Evolutionary conservation across 768 basidiomycete genomes (phyloP), one percentile per base, ranked within the genome.

Genomic region (Amanita inopinata): DNA sequence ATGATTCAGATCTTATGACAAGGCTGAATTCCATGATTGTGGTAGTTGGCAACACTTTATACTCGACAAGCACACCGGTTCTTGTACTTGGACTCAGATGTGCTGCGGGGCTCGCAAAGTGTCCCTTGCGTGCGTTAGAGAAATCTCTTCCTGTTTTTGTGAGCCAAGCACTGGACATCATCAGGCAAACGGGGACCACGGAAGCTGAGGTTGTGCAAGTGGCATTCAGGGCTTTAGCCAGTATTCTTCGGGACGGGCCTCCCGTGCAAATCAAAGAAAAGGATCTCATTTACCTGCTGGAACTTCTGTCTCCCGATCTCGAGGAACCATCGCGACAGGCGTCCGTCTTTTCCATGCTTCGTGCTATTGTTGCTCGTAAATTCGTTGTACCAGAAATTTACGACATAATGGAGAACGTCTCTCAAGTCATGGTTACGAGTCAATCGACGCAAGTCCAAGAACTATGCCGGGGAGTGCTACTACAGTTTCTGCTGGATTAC

Each of bases 371-470:
- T 11, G 74, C 83, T 4, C 79, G 93, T 23, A 89, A 87, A 56
- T 86, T 98, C 49, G 80, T 98, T 23, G 88, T 94, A 0, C 89
- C 89, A 0, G 96, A 98, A 61, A 83, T 99, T 38, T 99, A 99
- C 63, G 93, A 98, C 59, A 63, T 93, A 25, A 97, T 99, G 93
- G 88, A 89, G 46, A 80, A 80, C 46, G 80, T 97, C 15, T 80
- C 90, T 2, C 83, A 90, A 50, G 77, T 94, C 51, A 80, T 96
- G 71, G 89, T 99, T 30, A 93, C 91, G 9, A 92, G 76, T 51
- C 94, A 98, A 59, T 91, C 93, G 2, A 60, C 78, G 0, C 82
- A 85, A 51, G 89, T 94, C 5, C 93, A 93, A 56, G 92, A 96
- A 57, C 76, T 87, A 6, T 94, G 89, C 46, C 82, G 96, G 14